These are phyloP conservation scores for Gautieria morchelliformis DNA, from an alignment of 768 basidiomycete species.

Conservation along the genomic window DNA sequence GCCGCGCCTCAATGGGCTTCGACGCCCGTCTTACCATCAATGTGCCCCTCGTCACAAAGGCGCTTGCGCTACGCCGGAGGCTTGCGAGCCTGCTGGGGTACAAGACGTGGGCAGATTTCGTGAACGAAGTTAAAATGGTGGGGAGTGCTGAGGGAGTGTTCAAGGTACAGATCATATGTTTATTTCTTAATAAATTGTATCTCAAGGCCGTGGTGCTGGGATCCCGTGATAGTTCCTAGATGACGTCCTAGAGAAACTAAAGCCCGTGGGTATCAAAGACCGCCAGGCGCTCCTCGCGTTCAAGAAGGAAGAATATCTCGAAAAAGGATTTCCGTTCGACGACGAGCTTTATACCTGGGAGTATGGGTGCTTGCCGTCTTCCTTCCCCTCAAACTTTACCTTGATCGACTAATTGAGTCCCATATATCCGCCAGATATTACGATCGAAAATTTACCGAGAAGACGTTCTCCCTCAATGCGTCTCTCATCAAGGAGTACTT, in stretches of 20 bases:
- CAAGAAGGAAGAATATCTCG: conserved; percentile 65
- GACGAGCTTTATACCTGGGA: conserved; percentile 78
- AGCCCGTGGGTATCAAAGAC: conserved; percentile 64
- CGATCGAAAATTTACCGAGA: conserved; percentile 54
- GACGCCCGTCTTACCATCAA: conserved; percentile 65
- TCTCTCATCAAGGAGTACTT: conserved; percentile 81
- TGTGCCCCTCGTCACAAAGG: conserved; percentile 57
- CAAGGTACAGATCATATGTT: conserved; percentile 28
- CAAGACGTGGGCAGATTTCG: conserved; percentile 74
- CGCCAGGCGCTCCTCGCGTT: conserved; percentile 54
- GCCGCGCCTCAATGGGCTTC: conserved; percentile 52
- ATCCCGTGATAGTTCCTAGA: conserved; percentile 66
- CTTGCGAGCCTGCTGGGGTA: conserved; percentile 64
- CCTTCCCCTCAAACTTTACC: not conserved
- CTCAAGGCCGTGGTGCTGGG: not conserved
- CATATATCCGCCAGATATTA: conserved; percentile 10
- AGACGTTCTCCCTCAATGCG: conserved; percentile 62
- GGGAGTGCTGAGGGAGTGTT: conserved; percentile 55
- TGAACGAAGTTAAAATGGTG: conserved; percentile 81
- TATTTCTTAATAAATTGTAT: not conserved
- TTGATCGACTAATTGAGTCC: too few relatives aligned
- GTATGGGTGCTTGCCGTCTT: conserved; percentile 42
- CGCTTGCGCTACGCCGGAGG: conserved; percentile 58
- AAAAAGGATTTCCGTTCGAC: conserved; percentile 52
- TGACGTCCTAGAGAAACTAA: conserved; percentile 64